Conservation (phyloP, 768 basidiomycete species). For the Paxillus rubicundulus region DNA sequence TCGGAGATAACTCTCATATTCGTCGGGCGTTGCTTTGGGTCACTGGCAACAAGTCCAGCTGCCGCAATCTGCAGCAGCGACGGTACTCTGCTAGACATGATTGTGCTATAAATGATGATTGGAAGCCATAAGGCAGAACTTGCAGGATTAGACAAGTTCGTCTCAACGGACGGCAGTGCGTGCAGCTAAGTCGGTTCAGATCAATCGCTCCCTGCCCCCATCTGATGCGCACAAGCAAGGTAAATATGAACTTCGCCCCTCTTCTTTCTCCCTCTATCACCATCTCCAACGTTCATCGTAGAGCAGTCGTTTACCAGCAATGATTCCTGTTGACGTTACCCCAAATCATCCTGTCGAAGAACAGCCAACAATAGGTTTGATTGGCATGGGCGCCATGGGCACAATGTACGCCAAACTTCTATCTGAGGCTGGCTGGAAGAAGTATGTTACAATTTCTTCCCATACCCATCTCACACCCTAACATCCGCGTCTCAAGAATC, state of each 20-base stretch:
- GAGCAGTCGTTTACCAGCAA: constrained; percentile 1
- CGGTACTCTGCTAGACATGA: too few species aligned
- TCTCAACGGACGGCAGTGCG: too few species aligned
- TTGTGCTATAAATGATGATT: too few species aligned
- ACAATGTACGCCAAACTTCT: constrained; percentile 86
- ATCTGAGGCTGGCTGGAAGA: constrained; percentile 79
- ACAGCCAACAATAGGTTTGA: constrained; percentile 84
- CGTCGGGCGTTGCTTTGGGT: too few species aligned
- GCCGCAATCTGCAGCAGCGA: too few species aligned
- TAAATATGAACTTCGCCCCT: neutral
- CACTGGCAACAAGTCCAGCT: too few species aligned
- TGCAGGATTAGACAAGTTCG: too few species aligned
- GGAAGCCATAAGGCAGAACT: too few species aligned
- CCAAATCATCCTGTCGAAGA: constrained; percentile 38
- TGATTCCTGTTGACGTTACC: constrained; percentile 25
- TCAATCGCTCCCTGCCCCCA: neutral
- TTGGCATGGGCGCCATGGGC: constrained; percentile 99
- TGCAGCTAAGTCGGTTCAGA: neutral
- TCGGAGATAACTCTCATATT: too few species aligned
- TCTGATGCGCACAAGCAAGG: too few species aligned
- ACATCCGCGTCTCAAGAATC: constrained; percentile 50
- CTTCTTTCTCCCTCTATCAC: neutral
- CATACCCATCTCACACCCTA: neutral
- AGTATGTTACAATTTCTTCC: constrained; percentile 41
- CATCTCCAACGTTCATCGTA: neutral